Base-by-base conservation (phyloP, 495 filamentous ascomycete genomes). In the Neurospora sp. region DNA sequence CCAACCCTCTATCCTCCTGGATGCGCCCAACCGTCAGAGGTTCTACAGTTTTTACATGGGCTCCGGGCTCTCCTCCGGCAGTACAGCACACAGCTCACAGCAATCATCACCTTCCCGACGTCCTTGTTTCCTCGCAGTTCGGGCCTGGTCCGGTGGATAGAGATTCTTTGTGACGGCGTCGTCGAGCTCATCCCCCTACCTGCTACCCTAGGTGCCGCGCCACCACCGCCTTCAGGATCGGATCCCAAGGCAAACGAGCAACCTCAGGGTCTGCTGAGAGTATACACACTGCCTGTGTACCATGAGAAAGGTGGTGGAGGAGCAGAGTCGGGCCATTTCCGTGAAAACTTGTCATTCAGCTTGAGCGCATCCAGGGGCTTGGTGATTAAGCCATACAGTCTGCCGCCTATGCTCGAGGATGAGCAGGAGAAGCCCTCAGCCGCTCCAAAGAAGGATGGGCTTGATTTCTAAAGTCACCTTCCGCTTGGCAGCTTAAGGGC, bases 271-370 rank as follows among this genome's bases (percentile, higher is more conserved):
- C 87, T 98, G 82, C 79, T 98, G 23, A 92, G 89, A 73, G 87
- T 94, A 4, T 92, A 97, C 82, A 88, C 89, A 31, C 83, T 98
- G 40, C 95, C 96, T 2, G 87, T 97, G 4, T 88, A 92, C 71
- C 92, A 94, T 54, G 96, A 97, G 81, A 94, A 91, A 75, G 95
- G 96, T 9, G 90, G 90, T 2, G 93, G 93, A 7, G 91, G 92
- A 14, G 91, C 88, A 18, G 91, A 89, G 74, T 84, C 83, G 54
- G 87, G 87, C 70, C 85, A 83, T n/a, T 86, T 91, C 71, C 90
- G 93, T 11, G 92, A 96, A 78, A 93, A 98, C 79, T 86, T 97
- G 81, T 93, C 93, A 18, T 99, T 99, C 81, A 94, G 88, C 62
- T 82, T 98, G 40, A 97, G 93, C 78, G 87, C 92, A 76, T 90